A percentile compares a stretch with the other conserved stretches of the same genome.
Conservation (phyloP, 345 rosid genomes). For the Turnera subulata region DNA sequence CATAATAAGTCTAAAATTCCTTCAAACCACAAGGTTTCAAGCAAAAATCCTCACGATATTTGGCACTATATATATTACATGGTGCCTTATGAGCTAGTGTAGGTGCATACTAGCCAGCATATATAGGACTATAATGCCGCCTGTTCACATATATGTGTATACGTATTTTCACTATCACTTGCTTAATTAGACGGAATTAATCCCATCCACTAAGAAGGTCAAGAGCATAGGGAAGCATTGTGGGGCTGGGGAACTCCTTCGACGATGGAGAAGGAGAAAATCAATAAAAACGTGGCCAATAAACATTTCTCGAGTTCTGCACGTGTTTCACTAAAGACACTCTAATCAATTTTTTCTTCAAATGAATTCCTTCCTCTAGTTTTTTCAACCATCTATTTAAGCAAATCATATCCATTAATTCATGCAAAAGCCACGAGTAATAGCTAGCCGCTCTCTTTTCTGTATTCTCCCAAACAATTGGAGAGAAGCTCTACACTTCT, state of each 20-base stretch:
- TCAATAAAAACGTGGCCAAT: constrained; percentile 21
- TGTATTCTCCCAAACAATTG: constrained; percentile 10
- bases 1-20: too few relatives aligned
- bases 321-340: too few relatives aligned
- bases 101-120: too few relatives aligned
- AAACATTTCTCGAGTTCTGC: constrained; percentile 15
- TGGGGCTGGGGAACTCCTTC: background rate
- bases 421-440: constrained; percentile 1
- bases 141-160: background rate
- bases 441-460: constrained; percentile 3
- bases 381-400: constrained; percentile 23
- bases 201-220: background rate
- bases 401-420: background rate
- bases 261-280: background rate
- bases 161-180: background rate
- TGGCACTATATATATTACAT: too few relatives aligned
- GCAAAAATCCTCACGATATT: too few relatives aligned
- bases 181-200: background rate
- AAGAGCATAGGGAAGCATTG: background rate
- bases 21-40: too few relatives aligned
- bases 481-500: background rate
- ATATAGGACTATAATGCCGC: background rate
- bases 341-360: too few relatives aligned
- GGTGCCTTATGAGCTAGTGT: too few relatives aligned
- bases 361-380: too few relatives aligned